phyloP scores from a whole-genome alignment of 148 eudicot species.

The Rheum nobile region DNA sequence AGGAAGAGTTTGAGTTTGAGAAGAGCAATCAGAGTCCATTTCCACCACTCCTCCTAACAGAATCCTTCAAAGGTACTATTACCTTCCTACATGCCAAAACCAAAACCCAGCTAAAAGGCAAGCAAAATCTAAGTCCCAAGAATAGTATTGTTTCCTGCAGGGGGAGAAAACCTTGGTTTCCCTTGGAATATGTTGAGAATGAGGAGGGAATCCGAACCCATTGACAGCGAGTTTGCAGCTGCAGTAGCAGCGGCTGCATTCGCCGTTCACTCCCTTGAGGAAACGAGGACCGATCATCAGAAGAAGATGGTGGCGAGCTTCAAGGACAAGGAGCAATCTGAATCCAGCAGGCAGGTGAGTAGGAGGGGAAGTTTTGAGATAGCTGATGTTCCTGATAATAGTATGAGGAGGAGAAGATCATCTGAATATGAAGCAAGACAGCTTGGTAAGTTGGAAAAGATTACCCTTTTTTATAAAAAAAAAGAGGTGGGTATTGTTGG shows the following conservation, averaged over 20 bases:
- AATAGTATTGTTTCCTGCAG: neutral
- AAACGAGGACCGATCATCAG: constrained; percentile 21
- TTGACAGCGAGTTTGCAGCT: constrained; percentile 36
- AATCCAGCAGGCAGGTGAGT: constrained; percentile 9
- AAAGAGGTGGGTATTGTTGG: neutral
- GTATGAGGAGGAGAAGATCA: constrained; percentile 12
- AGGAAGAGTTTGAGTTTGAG: neutral
- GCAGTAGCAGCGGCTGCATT: constrained; percentile 73
- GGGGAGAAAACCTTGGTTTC: neutral
- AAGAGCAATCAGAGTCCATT: neutral
- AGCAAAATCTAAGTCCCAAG: neutral
- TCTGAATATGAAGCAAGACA: constrained; percentile 15
- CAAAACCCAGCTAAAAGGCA: neutral
- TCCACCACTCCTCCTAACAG: neutral
- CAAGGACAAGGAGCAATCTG: neutral
- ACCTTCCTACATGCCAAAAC: neutral
- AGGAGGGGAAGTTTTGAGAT: constrained; percentile 18
- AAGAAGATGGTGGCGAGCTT: constrained; percentile 28
- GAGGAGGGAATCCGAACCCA: neutral
- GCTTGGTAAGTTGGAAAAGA: constrained; percentile 18
- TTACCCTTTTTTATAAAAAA: neutral
- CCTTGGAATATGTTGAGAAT: constrained; percentile 1
- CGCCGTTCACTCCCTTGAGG: constrained; percentile 52
- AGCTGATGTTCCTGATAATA: constrained; percentile 6
- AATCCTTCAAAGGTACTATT: neutral